Evolutionary conservation across 2,329 filamentous ascomycete species (phyloP), one percentile per base, ranked within the genome.

Genomic region (Trichoderma sp.): DNA sequence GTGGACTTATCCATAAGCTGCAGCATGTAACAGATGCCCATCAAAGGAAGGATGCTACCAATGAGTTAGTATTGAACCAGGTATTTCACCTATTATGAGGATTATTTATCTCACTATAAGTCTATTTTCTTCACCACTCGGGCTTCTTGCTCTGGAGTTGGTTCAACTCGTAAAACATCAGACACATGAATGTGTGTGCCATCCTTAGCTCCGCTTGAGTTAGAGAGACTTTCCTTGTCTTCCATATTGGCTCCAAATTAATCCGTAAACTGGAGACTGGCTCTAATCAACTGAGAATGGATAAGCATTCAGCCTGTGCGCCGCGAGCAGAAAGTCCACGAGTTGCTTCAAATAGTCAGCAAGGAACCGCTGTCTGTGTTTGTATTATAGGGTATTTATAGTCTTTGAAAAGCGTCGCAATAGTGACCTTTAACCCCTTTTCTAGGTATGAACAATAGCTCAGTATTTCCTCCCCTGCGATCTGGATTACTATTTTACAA

Each of bases 1-100:
- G 47, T 53, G 11, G 21, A 11, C 21, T 53, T 53, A 6, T 53
- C 47, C 47, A 53, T 53, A 24, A 24, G 11, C 21, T 53, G 47
- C 21, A 90, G 80, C n/a, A 87, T 84, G 75, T 90, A 90, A 1
- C 83, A 87, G 75, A 74, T 83, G 70, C 80, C 87, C 82, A 86
- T 83, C 72, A 84, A 72, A 4, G 84, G 89, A 78, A 90, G 84
- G 34, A 89, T 74, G 79, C 84, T 62, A 36, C 30, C 18, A 7
- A 18, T 24, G 4, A 53, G 47, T 62, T 26, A 62, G 58, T 26
- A 62, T 26, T 6, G 30, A 3, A 6, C 4, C 11, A 53, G 21
- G n/a, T 14, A 11, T 7, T 21, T 57, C n/a, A 12, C 15, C 24
- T 12, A 24, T 21, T 62, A 21, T 15, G 58, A 36, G 15, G 3